phyloP scores from a whole-genome alignment of 2,329 filamentous ascomycete genomes.

The Didymella sp. region DNA sequence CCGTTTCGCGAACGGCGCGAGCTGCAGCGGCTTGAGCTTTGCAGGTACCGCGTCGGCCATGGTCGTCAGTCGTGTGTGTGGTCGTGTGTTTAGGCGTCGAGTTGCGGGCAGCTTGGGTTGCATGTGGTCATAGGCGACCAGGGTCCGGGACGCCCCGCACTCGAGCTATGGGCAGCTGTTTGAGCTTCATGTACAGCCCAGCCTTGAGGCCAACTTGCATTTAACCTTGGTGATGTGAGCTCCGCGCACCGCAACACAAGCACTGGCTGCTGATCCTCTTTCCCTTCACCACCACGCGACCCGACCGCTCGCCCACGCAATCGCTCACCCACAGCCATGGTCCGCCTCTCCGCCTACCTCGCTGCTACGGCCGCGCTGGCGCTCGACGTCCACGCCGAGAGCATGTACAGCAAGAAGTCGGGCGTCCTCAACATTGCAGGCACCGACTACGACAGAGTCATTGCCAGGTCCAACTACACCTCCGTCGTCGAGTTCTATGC shows the following conservation, averaged over 20 bases:
- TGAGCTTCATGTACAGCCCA: constrained; percentile 21
- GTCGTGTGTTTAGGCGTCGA: neutral
- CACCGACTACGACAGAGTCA: constrained; percentile 80
- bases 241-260: constrained; percentile 16
- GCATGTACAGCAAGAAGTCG: constrained; percentile 84
- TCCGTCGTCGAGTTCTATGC: constrained; percentile 83
- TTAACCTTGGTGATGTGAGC: constrained; percentile 27
- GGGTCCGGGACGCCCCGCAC: constrained; percentile 27
- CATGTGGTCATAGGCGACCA: constrained; percentile 18
- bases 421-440: constrained; percentile 82
- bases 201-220: constrained; percentile 34
- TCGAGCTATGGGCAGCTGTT: constrained; percentile 26
- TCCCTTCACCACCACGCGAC: constrained; percentile 7
- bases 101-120: neutral
- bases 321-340: constrained; percentile 35
- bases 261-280: constrained; percentile 22
- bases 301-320: constrained; percentile 4
- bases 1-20: constrained; percentile 82
- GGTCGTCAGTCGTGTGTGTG: constrained; percentile 4
- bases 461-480: constrained; percentile 88
- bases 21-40: constrained; percentile 78
- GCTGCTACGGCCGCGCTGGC: constrained; percentile 68
- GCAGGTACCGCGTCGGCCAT: constrained; percentile 78
- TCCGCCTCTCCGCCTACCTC: constrained; percentile 50
- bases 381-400: constrained; percentile 70